Base-by-base conservation (phyloP, 1,284 basidiomycete species). In the Abortiporus biennis region DNA sequence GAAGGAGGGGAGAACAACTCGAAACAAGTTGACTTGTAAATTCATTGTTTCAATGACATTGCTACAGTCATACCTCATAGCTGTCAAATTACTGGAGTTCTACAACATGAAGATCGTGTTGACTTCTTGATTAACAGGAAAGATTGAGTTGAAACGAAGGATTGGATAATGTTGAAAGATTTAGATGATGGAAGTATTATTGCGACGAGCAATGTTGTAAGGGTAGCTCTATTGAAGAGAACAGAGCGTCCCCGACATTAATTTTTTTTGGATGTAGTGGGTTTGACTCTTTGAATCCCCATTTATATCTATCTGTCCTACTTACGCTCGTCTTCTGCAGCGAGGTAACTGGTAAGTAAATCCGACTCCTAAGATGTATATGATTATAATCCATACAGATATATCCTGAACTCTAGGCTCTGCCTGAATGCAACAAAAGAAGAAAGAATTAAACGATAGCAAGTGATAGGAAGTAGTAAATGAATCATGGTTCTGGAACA, bases 41-140 rank as follows among this genome's bases (percentile, higher is more conserved):
- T 99, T 16, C 96, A 99, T 66, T 85, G 79, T 43, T 71, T 92
- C 54, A 99, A 99, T 65, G 96, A 99, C 62, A 80, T 98, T 16
- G 95, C 95, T 8, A 99, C 95, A 2, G 69, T 71, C 2, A 66
- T 98, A 21, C 92, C 92, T 0, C 76, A 79, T 0, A 91, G 91
- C 1, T 94, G 90, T 59, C 78, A 85, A 57, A 76, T 99, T 37
- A 92, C 80, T 6, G 92, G 88, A 4, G 83, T 98, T 47, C 61
- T 92, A 47, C 79, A 93, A 62, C 69, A 95, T 40, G 95, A 94
- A 61, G 85, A 96, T 61, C 91, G 91, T 0, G 76, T 87, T 40
- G 96, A 99, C 58, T 86, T 85, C 21, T 63, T 99, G 40, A 88
- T 98, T 12, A 84, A 97, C 51, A 29, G 27, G 8, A 8, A 29